Evolutionary conservation across 441 rosid genomes (phyloP).

Genomic region (Biscutella laevigata): DNA sequence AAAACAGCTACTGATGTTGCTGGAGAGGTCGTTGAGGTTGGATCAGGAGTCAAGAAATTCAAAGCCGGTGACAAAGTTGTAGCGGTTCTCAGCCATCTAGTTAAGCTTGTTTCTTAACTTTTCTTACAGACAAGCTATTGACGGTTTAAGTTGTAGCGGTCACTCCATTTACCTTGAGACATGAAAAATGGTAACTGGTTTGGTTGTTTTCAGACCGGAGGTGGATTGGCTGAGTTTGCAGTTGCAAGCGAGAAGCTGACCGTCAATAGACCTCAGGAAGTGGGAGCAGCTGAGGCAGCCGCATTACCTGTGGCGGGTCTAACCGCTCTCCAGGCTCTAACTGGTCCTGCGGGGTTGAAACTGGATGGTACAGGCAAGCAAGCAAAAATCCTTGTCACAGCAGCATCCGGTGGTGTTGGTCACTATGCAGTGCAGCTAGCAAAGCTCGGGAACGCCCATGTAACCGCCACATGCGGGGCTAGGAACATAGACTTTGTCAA

Average conservation of each 20-base stretch:
- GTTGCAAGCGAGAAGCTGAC: constrained; percentile 51
- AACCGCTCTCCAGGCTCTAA: constrained; percentile 57
- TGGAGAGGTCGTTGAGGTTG: constrained; percentile 63
- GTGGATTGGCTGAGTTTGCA: constrained; percentile 60
- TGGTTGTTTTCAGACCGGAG: constrained; percentile 30
- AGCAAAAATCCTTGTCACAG: constrained; percentile 56
- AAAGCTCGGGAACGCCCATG: constrained; percentile 66
- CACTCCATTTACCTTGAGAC: not conserved
- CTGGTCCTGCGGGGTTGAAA: constrained; percentile 45
- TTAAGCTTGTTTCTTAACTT: constrained; percentile 7
- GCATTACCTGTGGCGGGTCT: constrained; percentile 56
- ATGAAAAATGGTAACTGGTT: not conserved
- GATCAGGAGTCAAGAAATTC: constrained; percentile 50
- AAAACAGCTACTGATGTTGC: constrained; percentile 57
- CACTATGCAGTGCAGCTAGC: constrained; percentile 78
- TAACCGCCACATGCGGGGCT: constrained; percentile 73
- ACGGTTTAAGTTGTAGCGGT: not conserved
- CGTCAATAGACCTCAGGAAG: constrained; percentile 54
- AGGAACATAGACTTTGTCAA: constrained; percentile 57
- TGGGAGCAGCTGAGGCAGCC: constrained; percentile 64
- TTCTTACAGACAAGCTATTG: not conserved
- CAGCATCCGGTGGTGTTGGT: constrained; percentile 87
- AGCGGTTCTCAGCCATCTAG: constrained; percentile 29
- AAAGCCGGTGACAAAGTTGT: constrained; percentile 76
- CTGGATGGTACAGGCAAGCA: constrained; percentile 49